Conservation (phyloP, 805 yeast genomes). For the Spathaspora sp. region DNA sequence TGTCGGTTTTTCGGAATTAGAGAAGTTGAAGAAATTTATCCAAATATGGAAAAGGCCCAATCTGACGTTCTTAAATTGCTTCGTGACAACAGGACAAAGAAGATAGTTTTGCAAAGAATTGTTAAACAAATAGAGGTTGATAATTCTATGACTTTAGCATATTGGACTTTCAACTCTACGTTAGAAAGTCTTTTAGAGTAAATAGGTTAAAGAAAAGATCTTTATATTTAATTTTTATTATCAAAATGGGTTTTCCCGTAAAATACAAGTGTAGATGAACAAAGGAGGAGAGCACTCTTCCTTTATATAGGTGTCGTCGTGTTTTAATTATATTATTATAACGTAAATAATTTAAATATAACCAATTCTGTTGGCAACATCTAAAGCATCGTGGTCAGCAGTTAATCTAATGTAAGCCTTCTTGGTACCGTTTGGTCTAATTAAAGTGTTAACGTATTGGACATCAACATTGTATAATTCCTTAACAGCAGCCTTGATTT, state of each 20-base stretch:
- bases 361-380: slow-evolving; percentile 99
- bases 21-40: slow-evolving; percentile 11
- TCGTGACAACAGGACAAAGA: not conserved
- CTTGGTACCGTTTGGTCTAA: slow-evolving; percentile 99
- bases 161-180: not conserved
- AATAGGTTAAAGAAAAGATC: not conserved
- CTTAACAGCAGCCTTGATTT: slow-evolving; percentile 97
- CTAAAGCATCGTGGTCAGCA: slow-evolving; percentile 99
- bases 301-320: not conserved
- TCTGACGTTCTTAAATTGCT: not conserved
- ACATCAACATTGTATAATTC: slow-evolving; percentile 97
- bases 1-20: slow-evolving; percentile 19
- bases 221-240: not conserved
- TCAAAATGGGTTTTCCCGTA: not conserved
- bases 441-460: slow-evolving; percentile 89
- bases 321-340: not conserved
- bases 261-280: not conserved
- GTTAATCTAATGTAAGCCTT: slow-evolving; percentile 99
- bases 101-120: not conserved
- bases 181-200: not conserved
- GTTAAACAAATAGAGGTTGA: not conserved
- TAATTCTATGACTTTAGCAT: not conserved
- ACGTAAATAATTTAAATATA: slow-evolving; percentile 62
- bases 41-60: not conserved
- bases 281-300: not conserved